A percentile compares a stretch with the other conserved stretches of the same genome.
These are phyloP conservation scores for Citrus inodora DNA, from an alignment of 345 rosid species.

Conservation along the genomic window DNA sequence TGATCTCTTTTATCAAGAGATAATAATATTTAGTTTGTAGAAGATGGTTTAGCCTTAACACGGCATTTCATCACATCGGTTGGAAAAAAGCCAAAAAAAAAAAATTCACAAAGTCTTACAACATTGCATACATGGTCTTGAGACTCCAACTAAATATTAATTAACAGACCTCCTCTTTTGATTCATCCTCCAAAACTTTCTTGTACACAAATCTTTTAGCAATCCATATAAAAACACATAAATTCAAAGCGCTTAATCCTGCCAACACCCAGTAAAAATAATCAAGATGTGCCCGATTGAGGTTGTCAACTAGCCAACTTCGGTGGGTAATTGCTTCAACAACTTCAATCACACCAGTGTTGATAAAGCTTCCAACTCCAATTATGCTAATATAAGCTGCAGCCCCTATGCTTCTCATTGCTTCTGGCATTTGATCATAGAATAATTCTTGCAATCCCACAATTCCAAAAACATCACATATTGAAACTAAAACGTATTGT, in stretches of 20 bases:
- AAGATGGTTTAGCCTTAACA: no score
- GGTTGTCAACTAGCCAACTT: conserved; percentile 66
- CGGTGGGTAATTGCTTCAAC: conserved; percentile 48
- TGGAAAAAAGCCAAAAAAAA: no score
- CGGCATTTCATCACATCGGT: no score
- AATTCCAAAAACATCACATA: conserved; percentile 61
- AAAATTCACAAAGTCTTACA: no score
- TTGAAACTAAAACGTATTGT: conserved; percentile 57
- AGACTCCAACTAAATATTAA: no score
- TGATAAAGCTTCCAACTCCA: conserved; percentile 79
- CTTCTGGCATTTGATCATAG: conserved; percentile 84
- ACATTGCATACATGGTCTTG: no score
- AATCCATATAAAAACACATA: conserved; percentile 44
- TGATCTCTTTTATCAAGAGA: no score
- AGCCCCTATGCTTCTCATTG: conserved; percentile 85
- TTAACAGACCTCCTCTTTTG: not conserved
- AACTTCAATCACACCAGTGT: conserved; percentile 45
- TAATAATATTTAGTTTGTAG: no score
- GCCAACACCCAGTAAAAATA: conserved; percentile 74
- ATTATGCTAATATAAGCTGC: conserved; percentile 58
- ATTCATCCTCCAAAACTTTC: conserved; percentile 27
- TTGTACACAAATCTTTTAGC: conserved; percentile 72
- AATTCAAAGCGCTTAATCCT: conserved; percentile 49
- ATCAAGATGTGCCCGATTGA: conserved; percentile 61
- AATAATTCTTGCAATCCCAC: conserved; percentile 88